Evolutionary conservation across 2,329 filamentous ascomycete genomes (phyloP).

Genomic region (Rhexocercosporidium sp.): DNA sequence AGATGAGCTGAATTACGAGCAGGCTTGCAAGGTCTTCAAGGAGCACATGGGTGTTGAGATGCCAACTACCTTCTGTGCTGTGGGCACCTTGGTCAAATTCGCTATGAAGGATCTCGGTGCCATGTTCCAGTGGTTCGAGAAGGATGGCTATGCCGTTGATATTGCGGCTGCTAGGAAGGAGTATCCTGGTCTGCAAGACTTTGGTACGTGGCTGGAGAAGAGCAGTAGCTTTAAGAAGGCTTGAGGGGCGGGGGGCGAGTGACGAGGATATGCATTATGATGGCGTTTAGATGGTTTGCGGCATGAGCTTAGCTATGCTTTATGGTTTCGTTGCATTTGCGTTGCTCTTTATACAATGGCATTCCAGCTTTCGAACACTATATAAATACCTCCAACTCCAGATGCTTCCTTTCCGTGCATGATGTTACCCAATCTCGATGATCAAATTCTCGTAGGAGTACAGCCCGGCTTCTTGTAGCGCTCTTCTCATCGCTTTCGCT

Average conservation of each 20-base stretch:
- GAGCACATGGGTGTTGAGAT: slow-evolving; percentile 39
- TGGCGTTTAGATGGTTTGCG: slow-evolving; percentile 4
- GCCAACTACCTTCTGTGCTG: slow-evolving; percentile 38
- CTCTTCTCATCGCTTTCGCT: not conserved
- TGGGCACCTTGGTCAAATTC: slow-evolving; percentile 35
- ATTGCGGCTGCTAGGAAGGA: slow-evolving; percentile 47
- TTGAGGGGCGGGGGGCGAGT: not conserved
- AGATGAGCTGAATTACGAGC: slow-evolving; percentile 49
- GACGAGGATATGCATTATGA: slow-evolving; percentile 12
- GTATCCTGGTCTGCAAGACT: slow-evolving; percentile 50
- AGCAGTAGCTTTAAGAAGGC: slow-evolving; percentile 38
- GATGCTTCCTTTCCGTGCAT: not conserved
- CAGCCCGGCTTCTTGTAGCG: not conserved
- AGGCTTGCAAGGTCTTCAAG: slow-evolving; percentile 42
- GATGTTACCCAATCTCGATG: too few species aligned
- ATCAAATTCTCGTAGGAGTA: too few species aligned
- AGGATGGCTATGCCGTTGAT: slow-evolving; percentile 40
- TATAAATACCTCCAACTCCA: not conserved
- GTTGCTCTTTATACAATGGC: not conserved
- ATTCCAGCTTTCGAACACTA: not conserved
- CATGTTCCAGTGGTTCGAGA: slow-evolving; percentile 43
- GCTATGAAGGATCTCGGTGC: slow-evolving; percentile 37
- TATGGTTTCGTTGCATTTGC: not conserved
- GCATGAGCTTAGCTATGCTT: not conserved
- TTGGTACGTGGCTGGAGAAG: slow-evolving; percentile 52